A percentile compares a stretch with the other conserved stretches of the same genome.
Evolutionary conservation across 2,329 filamentous ascomycete genomes (phyloP).

Genomic region (Aspergillus tamarii): DNA sequence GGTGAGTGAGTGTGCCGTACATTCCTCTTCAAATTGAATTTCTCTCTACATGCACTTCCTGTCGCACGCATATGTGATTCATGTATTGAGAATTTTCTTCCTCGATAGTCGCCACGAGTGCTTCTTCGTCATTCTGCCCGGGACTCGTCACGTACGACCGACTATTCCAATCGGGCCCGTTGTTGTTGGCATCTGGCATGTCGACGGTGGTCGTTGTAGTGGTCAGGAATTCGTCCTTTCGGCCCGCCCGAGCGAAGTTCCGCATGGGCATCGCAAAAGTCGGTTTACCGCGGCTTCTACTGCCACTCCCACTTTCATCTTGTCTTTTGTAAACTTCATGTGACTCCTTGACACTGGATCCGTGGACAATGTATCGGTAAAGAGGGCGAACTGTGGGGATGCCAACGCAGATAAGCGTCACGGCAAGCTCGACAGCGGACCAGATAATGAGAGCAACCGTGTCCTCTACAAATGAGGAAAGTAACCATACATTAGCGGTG

Average conservation of each 20-base stretch:
- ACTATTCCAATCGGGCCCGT: not conserved
- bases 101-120: not conserved
- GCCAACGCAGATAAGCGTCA: slow-evolving; percentile 32
- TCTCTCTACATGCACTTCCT: not conserved
- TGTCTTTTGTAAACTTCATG: not conserved
- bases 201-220: not conserved
- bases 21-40: not conserved
- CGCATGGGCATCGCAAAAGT: slow-evolving; percentile 1
- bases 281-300: not conserved
- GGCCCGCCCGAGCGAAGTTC: not conserved
- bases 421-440: slow-evolving; percentile 26
- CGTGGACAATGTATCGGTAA: slow-evolving; percentile 20
- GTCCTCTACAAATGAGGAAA: slow-evolving; percentile 18
- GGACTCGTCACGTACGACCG: not conserved
- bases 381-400: slow-evolving; percentile 33
- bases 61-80: not conserved
- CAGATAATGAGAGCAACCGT: slow-evolving; percentile 29
- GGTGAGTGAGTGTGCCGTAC: not conserved
- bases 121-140: not conserved
- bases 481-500: not conserved
- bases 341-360: slow-evolving; percentile 11
- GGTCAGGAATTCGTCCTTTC: not conserved
- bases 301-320: not conserved
- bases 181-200: not conserved
- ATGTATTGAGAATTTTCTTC: not conserved